A percentile compares a stretch with the other conserved stretches of the same genome.
These are phyloP conservation scores for Fibroporia radiculosa DNA, from an alignment of 768 basidiomycete genomes.

Conservation along the genomic window DNA sequence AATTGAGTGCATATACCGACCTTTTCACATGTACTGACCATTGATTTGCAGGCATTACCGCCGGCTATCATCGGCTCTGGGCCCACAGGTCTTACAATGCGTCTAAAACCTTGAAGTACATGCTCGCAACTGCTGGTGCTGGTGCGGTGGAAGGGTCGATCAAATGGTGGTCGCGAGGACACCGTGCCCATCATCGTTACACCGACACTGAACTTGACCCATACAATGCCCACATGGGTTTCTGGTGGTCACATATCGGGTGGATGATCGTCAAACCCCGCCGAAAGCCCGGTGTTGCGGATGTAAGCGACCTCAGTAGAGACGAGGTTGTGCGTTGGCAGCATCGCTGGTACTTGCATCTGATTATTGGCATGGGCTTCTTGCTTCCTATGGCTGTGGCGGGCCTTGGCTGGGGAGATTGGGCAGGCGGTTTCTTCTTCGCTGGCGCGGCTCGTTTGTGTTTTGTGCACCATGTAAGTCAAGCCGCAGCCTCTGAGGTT, in stretches of 20 bases:
- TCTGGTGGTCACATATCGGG: slow-evolving; percentile 40
- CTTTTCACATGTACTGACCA: background rate
- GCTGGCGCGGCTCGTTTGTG: slow-evolving; percentile 38
- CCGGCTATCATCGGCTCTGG: slow-evolving; percentile 50
- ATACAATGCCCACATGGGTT: slow-evolving; percentile 45
- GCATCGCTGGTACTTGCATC: slow-evolving; percentile 37
- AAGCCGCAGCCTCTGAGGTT: background rate
- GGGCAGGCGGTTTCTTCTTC: slow-evolving; percentile 44
- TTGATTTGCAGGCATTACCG: slow-evolving; percentile 16
- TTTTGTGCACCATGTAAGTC: slow-evolving; percentile 43
- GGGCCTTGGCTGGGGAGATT: slow-evolving; percentile 46
- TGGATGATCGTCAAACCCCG: slow-evolving; percentile 49
- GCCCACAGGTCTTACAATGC: slow-evolving; percentile 51
- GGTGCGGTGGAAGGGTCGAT: slow-evolving; percentile 48
- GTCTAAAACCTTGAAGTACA: slow-evolving; percentile 36
- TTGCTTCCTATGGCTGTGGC: slow-evolving; percentile 39
- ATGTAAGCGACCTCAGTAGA: slow-evolving; percentile 39
- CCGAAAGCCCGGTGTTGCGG: slow-evolving; percentile 39
- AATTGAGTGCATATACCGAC: too few species aligned
- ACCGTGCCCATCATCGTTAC: slow-evolving; percentile 44
- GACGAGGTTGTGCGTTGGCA: slow-evolving; percentile 46
- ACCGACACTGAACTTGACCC: slow-evolving; percentile 55
- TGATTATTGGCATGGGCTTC: slow-evolving; percentile 38
- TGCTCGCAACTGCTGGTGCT: slow-evolving; percentile 37
- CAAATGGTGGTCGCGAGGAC: slow-evolving; percentile 49